Base-by-base conservation (phyloP, 106 monocot species). In the Xerophyta viscosa region DNA sequence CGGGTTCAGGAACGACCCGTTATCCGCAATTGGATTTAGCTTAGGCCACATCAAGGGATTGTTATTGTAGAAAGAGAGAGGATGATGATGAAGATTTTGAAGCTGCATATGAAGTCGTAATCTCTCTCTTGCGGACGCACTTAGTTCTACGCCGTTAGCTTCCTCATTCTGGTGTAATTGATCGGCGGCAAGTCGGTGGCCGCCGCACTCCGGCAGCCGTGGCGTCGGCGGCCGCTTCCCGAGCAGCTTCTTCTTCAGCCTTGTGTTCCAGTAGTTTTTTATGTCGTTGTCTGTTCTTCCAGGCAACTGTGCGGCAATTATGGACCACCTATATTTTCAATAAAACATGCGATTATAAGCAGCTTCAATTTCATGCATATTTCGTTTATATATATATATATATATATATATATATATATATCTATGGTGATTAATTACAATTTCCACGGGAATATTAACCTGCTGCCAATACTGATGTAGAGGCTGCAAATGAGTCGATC, bases 211-310 rank as follows among this genome's bases (percentile, higher is more conserved):
- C 39, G 39, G 39, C 33, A 6, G 61, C 15, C 53, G 70, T 20
- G 52, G 27, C 22, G 66, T 26, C 1, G 69, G 57, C 31, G 11
- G 50, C 27, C 70, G 49, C 57, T 33, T 65, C 9, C 75, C 74
- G 11, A 75, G 63, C 31, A 70, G 36, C 39, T 56, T 72, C 41
- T 73, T 72, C 54, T 73, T 63, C 26, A 80, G 49, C 62, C 62
- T 62, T 2, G 69, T 79, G 66, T 74, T 74, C 71, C 55, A 65
- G 74, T 73, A 74, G 31, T 57, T 69, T 62, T 80, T 80, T 48
- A 80, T 74, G 46, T 80, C 80, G 15, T 80, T 80, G 28, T 80
- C 80, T 37, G 80, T 80, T 70, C 80, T 70, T 28, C 80, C 80
- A 0, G 74, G 80, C 66, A 80, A 53, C 37, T 80, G 79, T 2